These are phyloP conservation scores for Penicillium sp. DNA, from an alignment of 2,329 filamentous ascomycete genomes.

Conservation along the genomic window DNA sequence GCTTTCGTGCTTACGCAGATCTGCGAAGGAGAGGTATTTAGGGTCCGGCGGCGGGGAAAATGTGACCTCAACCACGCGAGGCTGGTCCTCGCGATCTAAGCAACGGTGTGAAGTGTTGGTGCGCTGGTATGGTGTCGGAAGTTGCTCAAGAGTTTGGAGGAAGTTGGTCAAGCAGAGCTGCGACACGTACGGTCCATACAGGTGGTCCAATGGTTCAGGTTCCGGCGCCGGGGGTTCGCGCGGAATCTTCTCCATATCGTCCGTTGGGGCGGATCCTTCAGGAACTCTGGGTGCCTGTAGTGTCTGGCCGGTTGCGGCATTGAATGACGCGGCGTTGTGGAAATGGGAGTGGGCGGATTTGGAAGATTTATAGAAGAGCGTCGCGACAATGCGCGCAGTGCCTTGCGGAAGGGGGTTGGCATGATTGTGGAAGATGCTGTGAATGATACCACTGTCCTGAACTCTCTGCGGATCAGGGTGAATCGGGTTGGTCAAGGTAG, in stretches of 20 bases:
- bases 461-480: constrained; percentile 40
- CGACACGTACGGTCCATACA: constrained; percentile 55
- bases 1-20: constrained; percentile 75
- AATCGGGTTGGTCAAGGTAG: constrained; percentile 37
- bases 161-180: constrained; percentile 57
- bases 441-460: constrained; percentile 47
- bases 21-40: constrained; percentile 55
- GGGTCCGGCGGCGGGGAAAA: constrained; percentile 52
- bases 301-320: constrained; percentile 34
- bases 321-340: constrained; percentile 48
- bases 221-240: constrained; percentile 55
- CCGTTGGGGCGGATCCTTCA: constrained; percentile 50
- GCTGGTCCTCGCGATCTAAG: constrained; percentile 48
- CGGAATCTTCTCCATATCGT: constrained; percentile 52
- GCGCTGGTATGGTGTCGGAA: constrained; percentile 50
- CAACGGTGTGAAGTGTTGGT: constrained; percentile 49
- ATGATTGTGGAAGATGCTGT: constrained; percentile 47
- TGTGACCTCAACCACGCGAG: constrained; percentile 53
- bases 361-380: constrained; percentile 49
- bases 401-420: constrained; percentile 39
- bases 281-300: constrained; percentile 43
- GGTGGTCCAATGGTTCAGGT: constrained; percentile 54
- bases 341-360: constrained; percentile 45
- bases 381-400: constrained; percentile 47
- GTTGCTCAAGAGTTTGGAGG: constrained; percentile 50